These are phyloP conservation scores for Annona cherimola DNA, from an alignment of 164 flowering plant species.

Conservation along the genomic window DNA sequence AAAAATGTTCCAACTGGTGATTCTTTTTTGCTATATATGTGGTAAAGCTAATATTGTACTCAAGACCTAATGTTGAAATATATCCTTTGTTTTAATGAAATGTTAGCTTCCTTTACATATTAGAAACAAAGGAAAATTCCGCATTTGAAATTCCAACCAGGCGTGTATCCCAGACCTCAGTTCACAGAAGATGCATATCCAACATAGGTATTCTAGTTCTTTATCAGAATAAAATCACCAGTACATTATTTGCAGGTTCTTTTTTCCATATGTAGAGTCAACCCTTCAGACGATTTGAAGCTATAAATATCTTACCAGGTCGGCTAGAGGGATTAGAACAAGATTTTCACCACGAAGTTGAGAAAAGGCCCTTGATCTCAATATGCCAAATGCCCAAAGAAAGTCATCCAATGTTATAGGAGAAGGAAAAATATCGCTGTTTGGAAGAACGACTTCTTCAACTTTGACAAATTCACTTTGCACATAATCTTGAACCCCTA, in stretches of 20 bases:
- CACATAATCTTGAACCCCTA: conserved; percentile 70
- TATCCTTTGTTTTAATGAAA: background rate
- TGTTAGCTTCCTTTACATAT: no score
- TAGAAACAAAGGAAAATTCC: background rate
- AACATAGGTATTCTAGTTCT: background rate
- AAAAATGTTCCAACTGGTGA: background rate
- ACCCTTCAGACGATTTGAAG: background rate
- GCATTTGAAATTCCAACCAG: background rate
- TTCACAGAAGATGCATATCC: background rate
- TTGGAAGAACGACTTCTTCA: conserved; percentile 56
- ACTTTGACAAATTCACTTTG: conserved; percentile 58
- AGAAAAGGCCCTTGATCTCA: conserved; percentile 88
- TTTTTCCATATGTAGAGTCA: no score
- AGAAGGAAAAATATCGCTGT: conserved; percentile 66
- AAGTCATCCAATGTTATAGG: conserved; percentile 68
- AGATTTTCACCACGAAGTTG: conserved; percentile 85
- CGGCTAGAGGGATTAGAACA: conserved; percentile 79
- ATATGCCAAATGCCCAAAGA: conserved; percentile 92
- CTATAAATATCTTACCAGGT: conserved; percentile 44
- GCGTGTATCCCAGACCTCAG: background rate
- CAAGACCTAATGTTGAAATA: background rate
- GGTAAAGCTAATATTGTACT: background rate
- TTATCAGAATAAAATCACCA: background rate
- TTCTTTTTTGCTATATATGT: background rate
- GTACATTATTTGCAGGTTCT: background rate